These are phyloP conservation scores for Leccinum huronense DNA, from an alignment of 1,284 basidiomycete genomes.

Conservation along the genomic window DNA sequence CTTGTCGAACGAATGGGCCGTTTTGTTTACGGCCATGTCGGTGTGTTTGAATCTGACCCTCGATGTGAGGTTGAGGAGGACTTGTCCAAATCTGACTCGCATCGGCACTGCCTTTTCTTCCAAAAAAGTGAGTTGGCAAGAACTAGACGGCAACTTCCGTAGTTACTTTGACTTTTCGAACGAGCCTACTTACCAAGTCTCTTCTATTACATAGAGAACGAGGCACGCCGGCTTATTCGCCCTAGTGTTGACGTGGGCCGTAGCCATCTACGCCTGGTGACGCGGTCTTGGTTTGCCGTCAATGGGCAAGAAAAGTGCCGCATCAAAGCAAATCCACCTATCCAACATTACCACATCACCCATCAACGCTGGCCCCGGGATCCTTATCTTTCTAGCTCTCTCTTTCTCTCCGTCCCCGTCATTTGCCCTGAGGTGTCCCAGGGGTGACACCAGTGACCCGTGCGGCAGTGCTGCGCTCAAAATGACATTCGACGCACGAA, in stretches of 20 bases:
- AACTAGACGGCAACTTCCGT: neutral
- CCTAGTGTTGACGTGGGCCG: too few relatives aligned
- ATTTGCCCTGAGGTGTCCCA: constrained; percentile 4
- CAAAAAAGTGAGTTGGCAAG: constrained; percentile 1
- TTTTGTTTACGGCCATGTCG: constrained; percentile 66
- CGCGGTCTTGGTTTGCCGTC: neutral
- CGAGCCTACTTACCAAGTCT: too few relatives aligned
- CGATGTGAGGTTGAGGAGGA: neutral
- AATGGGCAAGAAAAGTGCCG: neutral
- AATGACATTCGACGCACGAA: neutral
- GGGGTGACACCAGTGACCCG: neutral
- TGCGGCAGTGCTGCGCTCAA: neutral
- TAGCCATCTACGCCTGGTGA: too few relatives aligned
- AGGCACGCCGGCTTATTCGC: too few relatives aligned
- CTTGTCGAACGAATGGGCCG: constrained; percentile 89
- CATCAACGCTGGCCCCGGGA: neutral
- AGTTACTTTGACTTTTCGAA: too few relatives aligned
- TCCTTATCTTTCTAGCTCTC: constrained; percentile 3
- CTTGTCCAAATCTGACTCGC: constrained; percentile 30
- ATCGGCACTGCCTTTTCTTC: constrained; percentile 14
- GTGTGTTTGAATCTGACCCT: constrained; percentile 19
- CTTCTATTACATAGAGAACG: too few relatives aligned
- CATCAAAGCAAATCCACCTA: constrained; percentile 8
- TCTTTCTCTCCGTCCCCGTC: constrained; percentile 10
- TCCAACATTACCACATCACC: constrained; percentile 4